Evolutionary conservation across 2,329 filamentous ascomycete species (phyloP).

Genomic region (Colletotrichum euphorbiae): DNA sequence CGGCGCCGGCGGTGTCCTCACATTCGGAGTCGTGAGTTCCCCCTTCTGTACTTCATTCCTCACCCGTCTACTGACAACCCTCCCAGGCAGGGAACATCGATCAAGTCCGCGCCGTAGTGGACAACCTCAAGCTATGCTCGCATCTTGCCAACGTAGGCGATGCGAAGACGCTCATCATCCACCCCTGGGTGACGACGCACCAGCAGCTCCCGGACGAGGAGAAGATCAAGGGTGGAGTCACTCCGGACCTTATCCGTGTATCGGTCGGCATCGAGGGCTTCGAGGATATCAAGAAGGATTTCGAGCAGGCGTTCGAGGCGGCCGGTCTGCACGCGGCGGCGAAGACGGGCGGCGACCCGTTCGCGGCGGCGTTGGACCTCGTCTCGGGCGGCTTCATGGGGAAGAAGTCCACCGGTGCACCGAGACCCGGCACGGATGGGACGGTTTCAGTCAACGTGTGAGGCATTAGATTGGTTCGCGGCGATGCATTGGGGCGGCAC

Average conservation of each 20-base stretch:
- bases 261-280: conserved; percentile 71
- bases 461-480: background rate
- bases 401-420: conserved; percentile 32
- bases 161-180: conserved; percentile 78
- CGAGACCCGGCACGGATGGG: conserved; percentile 33
- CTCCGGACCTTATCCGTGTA: conserved; percentile 49
- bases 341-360: conserved; percentile 32
- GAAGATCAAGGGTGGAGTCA: conserved; percentile 73
- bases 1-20: conserved; percentile 77
- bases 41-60: accelerated
- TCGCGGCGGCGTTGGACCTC: conserved; percentile 22
- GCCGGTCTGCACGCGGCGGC: conserved; percentile 26
- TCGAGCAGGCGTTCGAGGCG: conserved; percentile 66
- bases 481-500: too few relatives aligned
- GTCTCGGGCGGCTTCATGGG: conserved; percentile 37
- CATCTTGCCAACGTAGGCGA: conserved; percentile 81
- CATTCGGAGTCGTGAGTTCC: conserved; percentile 68
- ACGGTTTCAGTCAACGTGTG: conserved; percentile 8
- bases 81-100: conserved; percentile 48
- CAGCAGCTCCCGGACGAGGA: conserved; percentile 76
- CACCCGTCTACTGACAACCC: conserved; percentile 51
- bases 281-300: conserved; percentile 78
- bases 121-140: conserved; percentile 78
- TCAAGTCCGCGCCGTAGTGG: conserved; percentile 65
- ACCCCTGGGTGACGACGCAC: conserved; percentile 80